Evolutionary conservation across 73 alveolate genomes (phyloP), one percentile per base, ranked within the genome.

Genomic region (Uronychia setigera): DNA sequence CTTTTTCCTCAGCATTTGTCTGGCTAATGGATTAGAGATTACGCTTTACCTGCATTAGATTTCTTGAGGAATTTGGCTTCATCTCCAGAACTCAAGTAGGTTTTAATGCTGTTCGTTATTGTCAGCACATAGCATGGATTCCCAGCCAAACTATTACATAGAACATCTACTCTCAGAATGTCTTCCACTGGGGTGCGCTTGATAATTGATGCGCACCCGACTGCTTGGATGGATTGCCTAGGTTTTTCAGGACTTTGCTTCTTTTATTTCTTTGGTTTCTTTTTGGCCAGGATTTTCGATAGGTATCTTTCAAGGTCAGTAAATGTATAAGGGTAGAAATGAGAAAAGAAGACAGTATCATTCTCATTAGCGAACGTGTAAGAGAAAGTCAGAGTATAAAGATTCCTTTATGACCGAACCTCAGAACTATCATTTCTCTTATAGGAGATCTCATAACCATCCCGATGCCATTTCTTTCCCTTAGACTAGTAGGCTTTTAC

Each of bases 311-410:
- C 91, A 33, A 94, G 85, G 85, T 96, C 98, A 0, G 81, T 93
- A 93, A 25, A 92, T 0, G 98, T 95, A 84, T 88, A 95, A 27
- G 99, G 99, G 74, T 92, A 79, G 34, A 95, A 92, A 86, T 93
- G 95, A 30, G 99, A 97, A 83, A 95, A 95, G 89, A 82, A 95
- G 9, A 95, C 97, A 81, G 87, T 96, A 80, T 95, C 99, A 46
- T 79, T 57, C 59, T 95, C 95, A 84, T 93, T 35, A 13, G n/a
- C 93, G 35, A 74, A 90, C 74, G 91, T 83, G 46, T 86, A 95
- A 58, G 97, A 91, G 82, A 89, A 95, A 80, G 85, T 76, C 82
- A 95, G 92, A 26, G 97, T 88, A 76, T 89, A 86, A 33, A 94
- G 89, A 77, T 87, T 88, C 80, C 33, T n/a, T n/a, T n/a, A 93